Evolutionary conservation across 2,329 filamentous ascomycete species (phyloP).

Genomic region (Aspergillus cejpii): DNA sequence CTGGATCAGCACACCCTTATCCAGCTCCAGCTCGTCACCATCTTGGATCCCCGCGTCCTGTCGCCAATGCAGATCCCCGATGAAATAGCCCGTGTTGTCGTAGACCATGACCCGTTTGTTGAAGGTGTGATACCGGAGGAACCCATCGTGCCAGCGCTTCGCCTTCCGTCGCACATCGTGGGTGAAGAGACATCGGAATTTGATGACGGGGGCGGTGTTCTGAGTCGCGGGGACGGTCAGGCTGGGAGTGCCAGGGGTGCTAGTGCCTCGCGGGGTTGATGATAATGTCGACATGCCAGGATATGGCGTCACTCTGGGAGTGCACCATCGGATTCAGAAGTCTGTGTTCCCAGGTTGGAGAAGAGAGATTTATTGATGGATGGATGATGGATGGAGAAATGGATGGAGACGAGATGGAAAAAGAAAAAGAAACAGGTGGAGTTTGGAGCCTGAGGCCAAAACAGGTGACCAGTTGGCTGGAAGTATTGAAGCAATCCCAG

Average conservation of each 20-base stretch:
- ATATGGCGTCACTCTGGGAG: conserved; percentile 6
- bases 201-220: conserved; percentile 67
- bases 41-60: conserved; percentile 62
- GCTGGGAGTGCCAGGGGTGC: conserved; percentile 30
- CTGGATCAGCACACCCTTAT: conserved; percentile 71
- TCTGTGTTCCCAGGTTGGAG: too few relatives aligned
- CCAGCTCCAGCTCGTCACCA: conserved; percentile 74
- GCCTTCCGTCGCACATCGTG: conserved; percentile 78
- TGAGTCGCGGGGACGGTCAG: conserved; percentile 47
- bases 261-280: conserved; percentile 19
- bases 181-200: conserved; percentile 81
- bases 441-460: neutral
- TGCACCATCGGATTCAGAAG: conserved; percentile 8
- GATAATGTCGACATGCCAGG: conserved; percentile 21
- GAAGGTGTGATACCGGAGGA: conserved; percentile 80
- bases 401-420: neutral
- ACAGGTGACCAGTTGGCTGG: too few relatives aligned
- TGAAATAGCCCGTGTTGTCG: conserved; percentile 69
- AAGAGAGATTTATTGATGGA: neutral
- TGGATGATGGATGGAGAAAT: neutral
- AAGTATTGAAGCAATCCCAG: too few relatives aligned
- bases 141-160: conserved; percentile 91
- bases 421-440: neutral
- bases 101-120: conserved; percentile 89
- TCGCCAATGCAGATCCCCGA: conserved; percentile 80